A percentile compares a stretch with the other conserved stretches of the same genome.
These are phyloP conservation scores for Chrysosporium keratinophilum DNA, from an alignment of 2,329 filamentous ascomycete genomes.

Conservation along the genomic window DNA sequence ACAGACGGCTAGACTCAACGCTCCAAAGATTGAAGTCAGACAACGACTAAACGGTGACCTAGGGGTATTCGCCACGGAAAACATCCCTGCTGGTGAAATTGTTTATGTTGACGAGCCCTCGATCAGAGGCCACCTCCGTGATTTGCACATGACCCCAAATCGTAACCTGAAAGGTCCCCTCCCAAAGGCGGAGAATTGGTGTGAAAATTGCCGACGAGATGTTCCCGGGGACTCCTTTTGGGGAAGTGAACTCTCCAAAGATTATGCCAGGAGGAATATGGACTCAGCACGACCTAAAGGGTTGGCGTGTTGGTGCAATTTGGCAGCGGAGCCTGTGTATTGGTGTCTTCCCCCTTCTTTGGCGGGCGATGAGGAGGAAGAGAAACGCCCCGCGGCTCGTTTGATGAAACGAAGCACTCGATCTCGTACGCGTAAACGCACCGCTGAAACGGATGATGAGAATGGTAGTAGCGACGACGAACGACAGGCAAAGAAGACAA, in stretches of 20 bases:
- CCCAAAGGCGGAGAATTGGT: conserved; percentile 13
- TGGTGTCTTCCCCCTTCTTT: conserved; percentile 7
- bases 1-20: conserved; percentile 12
- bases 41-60: conserved; percentile 10
- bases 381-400: not conserved
- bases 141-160: conserved; percentile 7
- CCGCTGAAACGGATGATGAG: not conserved
- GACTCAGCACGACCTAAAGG: not conserved
- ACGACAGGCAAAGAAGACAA: conserved; percentile 10
- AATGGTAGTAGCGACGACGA: not conserved
- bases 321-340: conserved; percentile 2
- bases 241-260: not conserved
- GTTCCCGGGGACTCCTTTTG: not conserved
- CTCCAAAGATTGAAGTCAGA: conserved; percentile 12
- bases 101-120: conserved; percentile 29
- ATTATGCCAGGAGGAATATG: not conserved
- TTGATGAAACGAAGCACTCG: not conserved
- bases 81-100: conserved; percentile 21
- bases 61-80: conserved; percentile 23
- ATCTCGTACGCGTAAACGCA: not conserved
- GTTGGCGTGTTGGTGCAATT: conserved; percentile 4
- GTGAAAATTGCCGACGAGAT: conserved; percentile 24
- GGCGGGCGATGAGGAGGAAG: not conserved
- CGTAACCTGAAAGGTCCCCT: not conserved
- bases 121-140: conserved; percentile 26